Evolutionary conservation across 129 eudicot species (phyloP), one percentile per base, ranked within the genome.

Genomic region (Helianthus tuberosus): DNA sequence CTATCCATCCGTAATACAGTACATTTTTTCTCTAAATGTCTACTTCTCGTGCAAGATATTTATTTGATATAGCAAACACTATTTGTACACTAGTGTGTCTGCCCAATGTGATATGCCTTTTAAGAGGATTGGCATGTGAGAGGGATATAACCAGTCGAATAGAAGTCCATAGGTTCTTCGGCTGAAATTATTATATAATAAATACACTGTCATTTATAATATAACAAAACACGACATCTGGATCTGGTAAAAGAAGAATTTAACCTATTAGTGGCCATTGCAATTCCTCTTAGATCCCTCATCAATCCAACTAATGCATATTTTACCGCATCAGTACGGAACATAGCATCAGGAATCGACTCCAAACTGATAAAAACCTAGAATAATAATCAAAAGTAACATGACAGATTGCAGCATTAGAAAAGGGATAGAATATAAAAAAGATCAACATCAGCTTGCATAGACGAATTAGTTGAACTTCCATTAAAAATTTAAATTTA

Each of bases 61-160:
- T 25, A 4, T 27, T 46, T 68, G 20, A 65, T 50, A 20, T 50
- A 68, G 12, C 32, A 74, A 29, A 6, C 36, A 57, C 61, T 12
- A 11, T 55, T 15, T 47, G 72, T 68, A 48, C 68, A 43, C 77
- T 68, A 97, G 98, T 32, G 97, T 84, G 76, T 94, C 97, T 66
- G 98, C 98, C 98, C 97, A 94, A 73, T 90, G 96, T 76, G 98
- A 84, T 63, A 94, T 88, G 73, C 97, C 98, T 80, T 86, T 90
- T 67, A 90, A 80, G 51, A 94, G 87, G 54, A 94, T 77, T n/a
- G 96, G 96, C 93, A 90, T 90, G 85, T 85, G 97, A 69, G 93
- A 79, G 50, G 98, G 97, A 86, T 94, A 94, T 72, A 94, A 77
- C 98, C 98, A 94, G 80, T 94, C 98, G 86, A 94, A 94, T 77